phyloP scores from a whole-genome alignment of 495 filamentous ascomycete genomes.

The Penicillium cinerascens region DNA sequence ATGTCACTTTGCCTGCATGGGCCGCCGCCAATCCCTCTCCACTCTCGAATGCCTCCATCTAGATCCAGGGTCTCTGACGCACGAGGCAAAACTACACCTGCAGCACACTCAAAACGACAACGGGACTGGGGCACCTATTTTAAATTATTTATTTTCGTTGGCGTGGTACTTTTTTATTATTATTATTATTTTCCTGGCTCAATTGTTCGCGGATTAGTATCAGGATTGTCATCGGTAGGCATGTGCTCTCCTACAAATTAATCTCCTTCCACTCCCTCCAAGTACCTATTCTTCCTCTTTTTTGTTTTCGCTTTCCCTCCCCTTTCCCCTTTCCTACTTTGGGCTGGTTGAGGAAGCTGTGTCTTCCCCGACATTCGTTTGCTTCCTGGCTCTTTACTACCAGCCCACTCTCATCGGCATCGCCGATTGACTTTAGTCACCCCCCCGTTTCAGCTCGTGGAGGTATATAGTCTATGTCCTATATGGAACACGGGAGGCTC shows the following conservation, averaged over 20 bases:
- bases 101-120: slow-evolving; percentile 34
- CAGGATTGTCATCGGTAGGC: slow-evolving; percentile 10
- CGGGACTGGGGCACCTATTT: slow-evolving; percentile 15
- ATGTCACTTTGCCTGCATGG: slow-evolving; percentile 24
- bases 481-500: not conserved
- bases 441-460: not conserved
- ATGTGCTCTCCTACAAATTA: slow-evolving; percentile 16
- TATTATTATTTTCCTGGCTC: slow-evolving; percentile 4
- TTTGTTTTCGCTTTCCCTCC: slow-evolving; percentile 6
- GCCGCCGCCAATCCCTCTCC: slow-evolving; percentile 26
- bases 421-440: not conserved
- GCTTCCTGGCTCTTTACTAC: slow-evolving; percentile 13
- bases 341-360: slow-evolving; percentile 24
- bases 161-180: slow-evolving; percentile 4
- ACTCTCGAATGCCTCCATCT: slow-evolving; percentile 22
- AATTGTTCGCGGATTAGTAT: slow-evolving; percentile 8
- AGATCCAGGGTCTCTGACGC: slow-evolving; percentile 35
- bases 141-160: slow-evolving; percentile 2
- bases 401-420: slow-evolving; percentile 8
- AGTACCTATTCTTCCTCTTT: slow-evolving; percentile 16
- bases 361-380: slow-evolving; percentile 27
- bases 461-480: not conserved
- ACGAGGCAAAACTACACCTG: slow-evolving; percentile 36
- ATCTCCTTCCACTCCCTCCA: slow-evolving; percentile 8
- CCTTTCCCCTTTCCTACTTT: slow-evolving; percentile 8